Evolutionary conservation across 768 basidiomycete genomes (phyloP).

Genomic region (Lentinus brumalis): DNA sequence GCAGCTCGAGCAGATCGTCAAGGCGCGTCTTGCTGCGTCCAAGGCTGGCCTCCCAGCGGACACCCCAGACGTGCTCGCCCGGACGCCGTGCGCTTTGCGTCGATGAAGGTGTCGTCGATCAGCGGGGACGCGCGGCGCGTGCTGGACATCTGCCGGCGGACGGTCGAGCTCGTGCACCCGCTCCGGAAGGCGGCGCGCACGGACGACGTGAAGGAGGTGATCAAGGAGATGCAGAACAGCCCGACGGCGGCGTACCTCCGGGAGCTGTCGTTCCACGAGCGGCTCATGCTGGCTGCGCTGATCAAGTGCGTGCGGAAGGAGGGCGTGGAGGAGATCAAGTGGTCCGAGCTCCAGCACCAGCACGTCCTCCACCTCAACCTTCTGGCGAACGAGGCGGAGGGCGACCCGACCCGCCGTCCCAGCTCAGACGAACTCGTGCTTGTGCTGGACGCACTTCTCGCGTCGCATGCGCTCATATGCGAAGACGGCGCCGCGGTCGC

Average conservation of each 20-base stretch:
- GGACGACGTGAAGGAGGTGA: constrained; percentile 76
- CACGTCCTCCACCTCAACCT: constrained; percentile 70
- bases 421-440: constrained; percentile 62
- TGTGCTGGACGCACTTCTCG: constrained; percentile 75
- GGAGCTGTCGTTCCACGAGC: constrained; percentile 85
- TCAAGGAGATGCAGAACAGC: constrained; percentile 86
- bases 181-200: constrained; percentile 56
- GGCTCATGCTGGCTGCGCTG: constrained; percentile 82
- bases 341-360: constrained; percentile 81
- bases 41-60: constrained; percentile 50
- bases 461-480: constrained; percentile 74
- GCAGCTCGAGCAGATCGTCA: constrained; percentile 84
- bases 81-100: constrained; percentile 84
- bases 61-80: constrained; percentile 54
- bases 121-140: constrained; percentile 94
- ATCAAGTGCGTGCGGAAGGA: constrained; percentile 80
- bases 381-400: constrained; percentile 50
- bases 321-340: constrained; percentile 86
- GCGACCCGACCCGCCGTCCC: constrained; percentile 50
- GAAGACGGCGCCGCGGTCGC: constrained; percentile 59
- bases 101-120: constrained; percentile 75
- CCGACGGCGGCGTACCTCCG: constrained; percentile 84
- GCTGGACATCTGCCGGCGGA: constrained; percentile 89
- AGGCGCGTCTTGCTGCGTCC: constrained; percentile 71
- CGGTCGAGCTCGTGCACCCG: constrained; percentile 75